Conservation (phyloP, 768 basidiomycete genomes). For the Phlegmacium glaucopus region DNA sequence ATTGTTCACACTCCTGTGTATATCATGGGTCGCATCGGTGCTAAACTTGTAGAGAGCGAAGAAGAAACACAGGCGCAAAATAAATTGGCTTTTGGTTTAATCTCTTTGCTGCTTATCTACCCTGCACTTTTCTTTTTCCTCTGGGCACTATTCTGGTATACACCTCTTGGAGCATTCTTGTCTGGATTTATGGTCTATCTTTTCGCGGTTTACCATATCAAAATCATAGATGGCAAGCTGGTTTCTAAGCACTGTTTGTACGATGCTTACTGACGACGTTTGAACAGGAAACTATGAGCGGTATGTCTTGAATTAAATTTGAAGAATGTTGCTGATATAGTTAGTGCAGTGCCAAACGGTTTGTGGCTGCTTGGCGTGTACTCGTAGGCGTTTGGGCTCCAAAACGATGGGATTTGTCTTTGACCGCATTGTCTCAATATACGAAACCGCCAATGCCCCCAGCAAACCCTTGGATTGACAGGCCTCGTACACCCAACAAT, state of each 20-base stretch:
- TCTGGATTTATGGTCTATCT: conserved; percentile 69
- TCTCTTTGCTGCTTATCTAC: conserved; percentile 75
- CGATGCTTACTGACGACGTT: conserved; percentile 13
- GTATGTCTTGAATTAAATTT: conserved; percentile 40
- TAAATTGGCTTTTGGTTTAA: conserved; percentile 86
- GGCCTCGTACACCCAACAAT: conserved; percentile 29
- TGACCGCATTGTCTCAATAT: conserved; percentile 71
- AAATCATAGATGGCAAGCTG: conserved; percentile 74
- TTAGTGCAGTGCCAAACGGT: conserved; percentile 68
- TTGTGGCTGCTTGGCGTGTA: conserved; percentile 94
- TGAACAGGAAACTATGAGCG: conserved; percentile 68
- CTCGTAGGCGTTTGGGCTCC: conserved; percentile 94
- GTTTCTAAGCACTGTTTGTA: conserved; percentile 14
- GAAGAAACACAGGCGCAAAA: conserved; percentile 97
- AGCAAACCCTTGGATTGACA: conserved; percentile 70
- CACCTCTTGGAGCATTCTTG: conserved; percentile 66
- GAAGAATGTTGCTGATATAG: neutral
- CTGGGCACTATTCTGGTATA: conserved; percentile 82
- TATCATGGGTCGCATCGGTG: conserved; percentile 72
- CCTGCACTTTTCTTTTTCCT: conserved; percentile 79
- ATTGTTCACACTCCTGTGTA: conserved; percentile 85
- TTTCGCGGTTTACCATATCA: conserved; percentile 83
- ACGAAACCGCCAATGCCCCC: conserved; percentile 63
- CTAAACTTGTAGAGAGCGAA: conserved; percentile 73
- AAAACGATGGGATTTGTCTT: conserved; percentile 74